Evolutionary conservation across 2,329 filamentous ascomycete species (phyloP).

Genomic region (Apiospora phragmitis): DNA sequence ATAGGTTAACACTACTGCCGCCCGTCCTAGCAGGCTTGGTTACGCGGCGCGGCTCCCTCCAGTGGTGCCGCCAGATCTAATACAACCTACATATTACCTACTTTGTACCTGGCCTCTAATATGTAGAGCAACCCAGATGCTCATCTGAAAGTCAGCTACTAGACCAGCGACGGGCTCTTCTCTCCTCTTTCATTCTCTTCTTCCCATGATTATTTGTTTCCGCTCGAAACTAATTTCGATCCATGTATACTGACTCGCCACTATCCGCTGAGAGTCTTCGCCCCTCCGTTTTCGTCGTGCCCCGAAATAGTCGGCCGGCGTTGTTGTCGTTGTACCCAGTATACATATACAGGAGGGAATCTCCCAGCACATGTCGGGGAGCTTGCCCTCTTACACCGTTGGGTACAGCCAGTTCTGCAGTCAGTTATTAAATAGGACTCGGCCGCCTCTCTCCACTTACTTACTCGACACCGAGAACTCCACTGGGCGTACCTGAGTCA

Average conservation of each 20-base stretch:
- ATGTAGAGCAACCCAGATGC: not conserved
- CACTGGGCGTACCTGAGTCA: conserved; percentile 2
- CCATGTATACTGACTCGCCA: not conserved
- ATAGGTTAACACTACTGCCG: not conserved
- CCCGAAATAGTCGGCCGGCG: not conserved
- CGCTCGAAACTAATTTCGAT: not conserved
- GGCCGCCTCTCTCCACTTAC: not conserved
- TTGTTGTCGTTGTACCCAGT: not conserved
- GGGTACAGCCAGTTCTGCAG: not conserved
- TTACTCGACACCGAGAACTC: not conserved
- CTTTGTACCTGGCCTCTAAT: not conserved
- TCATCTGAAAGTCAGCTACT: not conserved
- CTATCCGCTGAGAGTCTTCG: not conserved
- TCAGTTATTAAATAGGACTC: not conserved
- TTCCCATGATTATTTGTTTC: not conserved
- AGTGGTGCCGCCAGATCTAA: conserved; percentile 6
- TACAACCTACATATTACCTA: not conserved
- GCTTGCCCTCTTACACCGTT: not conserved
- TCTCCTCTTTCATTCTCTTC: not conserved
- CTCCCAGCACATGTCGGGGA: not conserved
- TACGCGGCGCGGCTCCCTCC: conserved; percentile 4
- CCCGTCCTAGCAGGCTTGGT: not conserved
- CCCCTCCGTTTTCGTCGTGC: not conserved
- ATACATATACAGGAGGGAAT: not conserved
- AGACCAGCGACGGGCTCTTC: not conserved